Conservation (phyloP, 1,284 basidiomycete species). For the Leccinum insolens region DNA sequence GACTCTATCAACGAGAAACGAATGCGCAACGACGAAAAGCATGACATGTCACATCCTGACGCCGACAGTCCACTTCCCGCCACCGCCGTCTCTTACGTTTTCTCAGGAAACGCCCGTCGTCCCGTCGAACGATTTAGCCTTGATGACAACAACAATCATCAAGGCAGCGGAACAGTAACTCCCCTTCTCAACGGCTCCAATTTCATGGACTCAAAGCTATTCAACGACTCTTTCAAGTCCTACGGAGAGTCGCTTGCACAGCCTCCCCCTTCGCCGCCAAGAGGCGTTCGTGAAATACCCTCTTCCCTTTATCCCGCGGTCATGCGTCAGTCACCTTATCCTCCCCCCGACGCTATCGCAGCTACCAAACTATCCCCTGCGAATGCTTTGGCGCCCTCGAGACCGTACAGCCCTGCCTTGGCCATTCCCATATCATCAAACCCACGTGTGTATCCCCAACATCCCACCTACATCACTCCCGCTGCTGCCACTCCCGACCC, state of each 20-base stretch:
- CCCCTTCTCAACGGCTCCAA: conserved; percentile 37
- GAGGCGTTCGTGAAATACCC: conserved; percentile 33
- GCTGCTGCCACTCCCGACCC: conserved; percentile 51
- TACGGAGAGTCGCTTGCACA: conserved; percentile 29
- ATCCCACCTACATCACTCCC: conserved; percentile 74
- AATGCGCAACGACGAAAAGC: conserved; percentile 27
- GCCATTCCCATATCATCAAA: conserved; percentile 62
- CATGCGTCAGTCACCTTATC: conserved; percentile 49
- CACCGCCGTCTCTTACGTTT: conserved; percentile 43
- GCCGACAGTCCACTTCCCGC: conserved; percentile 36
- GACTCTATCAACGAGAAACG: conserved; percentile 26
- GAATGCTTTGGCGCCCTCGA: conserved; percentile 53
- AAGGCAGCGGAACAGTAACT: conserved; percentile 31
- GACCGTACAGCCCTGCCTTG: conserved; percentile 49
- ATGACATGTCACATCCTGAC: conserved; percentile 25
- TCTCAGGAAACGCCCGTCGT: conserved; percentile 44
- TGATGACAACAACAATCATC: conserved; percentile 41
- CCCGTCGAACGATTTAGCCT: conserved; percentile 53
- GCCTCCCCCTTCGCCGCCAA: conserved; percentile 25
- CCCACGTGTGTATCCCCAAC: conserved; percentile 69
- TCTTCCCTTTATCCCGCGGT: conserved; percentile 39
- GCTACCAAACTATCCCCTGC: conserved; percentile 34
- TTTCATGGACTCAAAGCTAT: conserved; percentile 30
- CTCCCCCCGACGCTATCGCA: conserved; percentile 41
- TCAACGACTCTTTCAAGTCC: conserved; percentile 36